Conservation (phyloP, 768 basidiomycete species). For the Russula vinacea region DNA sequence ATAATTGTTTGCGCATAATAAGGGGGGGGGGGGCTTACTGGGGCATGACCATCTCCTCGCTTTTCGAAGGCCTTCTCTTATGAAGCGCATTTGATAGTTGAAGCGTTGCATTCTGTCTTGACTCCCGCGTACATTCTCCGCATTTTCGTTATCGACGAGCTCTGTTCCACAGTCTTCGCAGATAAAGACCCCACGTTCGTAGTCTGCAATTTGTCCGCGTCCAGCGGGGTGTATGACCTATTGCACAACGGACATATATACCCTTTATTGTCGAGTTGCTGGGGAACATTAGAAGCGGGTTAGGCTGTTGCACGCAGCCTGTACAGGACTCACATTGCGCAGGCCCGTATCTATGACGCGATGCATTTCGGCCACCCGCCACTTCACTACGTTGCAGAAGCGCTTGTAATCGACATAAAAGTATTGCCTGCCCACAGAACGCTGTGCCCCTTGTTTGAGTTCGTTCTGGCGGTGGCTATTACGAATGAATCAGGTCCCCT, state of each 20-base stretch:
- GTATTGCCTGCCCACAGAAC: conserved; percentile 86
- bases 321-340: conserved; percentile 61
- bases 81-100: conserved; percentile 84
- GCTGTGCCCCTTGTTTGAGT: conserved; percentile 83
- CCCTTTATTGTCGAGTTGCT: conserved; percentile 98
- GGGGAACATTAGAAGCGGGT: conserved; percentile 3
- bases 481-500: background rate
- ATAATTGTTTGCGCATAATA: background rate
- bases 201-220: conserved; percentile 84
- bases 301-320: background rate
- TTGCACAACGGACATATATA: conserved; percentile 91
- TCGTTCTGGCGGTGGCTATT: conserved; percentile 85
- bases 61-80: conserved; percentile 86
- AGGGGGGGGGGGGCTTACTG: conserved; percentile 51
- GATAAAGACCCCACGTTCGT: conserved; percentile 56
- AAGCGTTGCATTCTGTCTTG: conserved; percentile 96
- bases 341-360: conserved; percentile 83
- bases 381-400: conserved; percentile 97
- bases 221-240: conserved; percentile 78
- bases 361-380: conserved; percentile 92
- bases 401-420: conserved; percentile 95
- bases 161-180: conserved; percentile 90
- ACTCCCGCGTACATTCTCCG: conserved; percentile 76
- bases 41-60: conserved; percentile 83
- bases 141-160: conserved; percentile 87